Evolutionary conservation across 768 basidiomycete genomes (phyloP), one percentile per base, ranked within the genome.

Genomic region (Auricularia auricula-judae): DNA sequence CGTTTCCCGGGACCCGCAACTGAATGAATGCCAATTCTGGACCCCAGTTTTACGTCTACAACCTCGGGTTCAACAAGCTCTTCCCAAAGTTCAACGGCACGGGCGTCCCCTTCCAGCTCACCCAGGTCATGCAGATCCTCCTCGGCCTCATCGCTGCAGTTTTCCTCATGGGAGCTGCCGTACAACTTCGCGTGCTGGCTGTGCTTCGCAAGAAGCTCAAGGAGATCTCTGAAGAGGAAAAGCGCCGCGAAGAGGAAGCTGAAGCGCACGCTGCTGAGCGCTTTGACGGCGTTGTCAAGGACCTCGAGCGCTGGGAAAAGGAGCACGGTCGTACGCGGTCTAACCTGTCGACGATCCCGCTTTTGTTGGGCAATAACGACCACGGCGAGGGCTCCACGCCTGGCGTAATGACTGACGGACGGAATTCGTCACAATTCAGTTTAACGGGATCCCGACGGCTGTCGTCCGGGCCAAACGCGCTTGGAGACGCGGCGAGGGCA

Each of bases 51-150:
- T 98, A 97, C 76, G 79, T 97, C 62, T 97, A 90, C 86, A 98
- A 97, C 73, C 78, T 98, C 62, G 96, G 96, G 47, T 97, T 94
- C 76, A 80, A 77, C 2, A 70, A 77, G 3, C 76, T 98, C 35
- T 98, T 94, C 74, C 86, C 89, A 10, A 90, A 89, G 69, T 93
- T 86, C 68, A 76, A 80, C 23, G 75, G 77, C 62, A 81, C 85
- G 69, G 79, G 82, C 66, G 89, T 90, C 65, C 76, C 82, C 62
- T 95, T 90, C 71, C 92, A 93, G 36, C 85, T 95, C 62, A 83
- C 89, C 3, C 93, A 94, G 72, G 86, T 86, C 7, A 96, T 95
- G 92, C 82, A 91, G 72, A 93, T 98, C 65, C 95, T 97, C 72
- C 81, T 98, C 36, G 95, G 93, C 35, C 82, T 97, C 68, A 84